phyloP scores from a whole-genome alignment of 139 green algal genomes.

The Nannochloris sp. region DNA sequence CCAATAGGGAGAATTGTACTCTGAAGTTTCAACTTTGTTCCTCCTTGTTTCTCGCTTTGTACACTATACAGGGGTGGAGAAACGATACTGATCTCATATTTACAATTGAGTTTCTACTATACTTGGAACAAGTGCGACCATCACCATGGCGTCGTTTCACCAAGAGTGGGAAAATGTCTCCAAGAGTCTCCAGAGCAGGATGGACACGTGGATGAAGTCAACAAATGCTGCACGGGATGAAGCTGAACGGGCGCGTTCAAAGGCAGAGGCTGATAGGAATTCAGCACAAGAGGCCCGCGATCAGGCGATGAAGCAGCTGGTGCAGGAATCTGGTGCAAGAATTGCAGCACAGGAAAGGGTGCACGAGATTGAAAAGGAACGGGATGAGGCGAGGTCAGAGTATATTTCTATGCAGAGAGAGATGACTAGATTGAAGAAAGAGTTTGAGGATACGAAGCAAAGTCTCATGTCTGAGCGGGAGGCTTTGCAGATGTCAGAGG shows the following conservation, averaged over 20 bases:
- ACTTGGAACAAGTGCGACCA: too few relatives aligned
- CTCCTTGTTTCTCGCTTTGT: too few relatives aligned
- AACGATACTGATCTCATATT: too few relatives aligned
- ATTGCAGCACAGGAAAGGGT: constrained; percentile 7
- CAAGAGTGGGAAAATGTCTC: neutral
- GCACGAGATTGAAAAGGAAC: neutral
- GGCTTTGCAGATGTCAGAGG: constrained; percentile 10
- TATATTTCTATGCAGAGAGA: neutral
- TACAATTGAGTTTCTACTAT: too few relatives aligned
- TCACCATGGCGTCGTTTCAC: neutral
- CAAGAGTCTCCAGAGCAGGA: neutral
- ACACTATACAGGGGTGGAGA: too few relatives aligned
- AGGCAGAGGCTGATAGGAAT: constrained; percentile 12
- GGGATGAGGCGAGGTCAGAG: neutral
- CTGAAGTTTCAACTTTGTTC: too few relatives aligned
- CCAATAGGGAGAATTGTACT: too few relatives aligned
- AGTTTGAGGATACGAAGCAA: constrained; percentile 1
- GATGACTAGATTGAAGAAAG: neutral
- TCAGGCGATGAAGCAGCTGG: constrained; percentile 2
- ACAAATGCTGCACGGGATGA: constrained; percentile 8
- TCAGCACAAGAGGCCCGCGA: constrained; percentile 12
- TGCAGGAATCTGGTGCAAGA: constrained; percentile 12
- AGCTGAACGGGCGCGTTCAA: constrained; percentile 5
- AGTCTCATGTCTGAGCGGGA: constrained; percentile 4
- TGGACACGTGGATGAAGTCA: constrained; percentile 10